Evolutionary conservation across 345 rosid genomes (phyloP), one percentile per base, ranked within the genome.

Genomic region (Nasturtium officinale): DNA sequence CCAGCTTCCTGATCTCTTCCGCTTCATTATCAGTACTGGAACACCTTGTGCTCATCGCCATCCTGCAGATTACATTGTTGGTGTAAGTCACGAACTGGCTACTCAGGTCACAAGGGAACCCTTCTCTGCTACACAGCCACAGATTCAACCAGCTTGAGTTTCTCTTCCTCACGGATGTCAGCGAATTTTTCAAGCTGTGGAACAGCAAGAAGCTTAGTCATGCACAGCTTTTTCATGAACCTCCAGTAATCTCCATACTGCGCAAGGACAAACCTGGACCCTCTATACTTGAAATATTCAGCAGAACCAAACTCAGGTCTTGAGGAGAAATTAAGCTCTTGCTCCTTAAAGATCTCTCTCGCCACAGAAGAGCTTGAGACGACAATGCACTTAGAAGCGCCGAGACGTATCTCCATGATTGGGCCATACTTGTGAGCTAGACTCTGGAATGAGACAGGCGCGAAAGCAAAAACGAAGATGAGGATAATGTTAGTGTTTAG

Each of bases 1-100:
- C 53, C 38, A 64, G 35, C 69, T 63, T 25, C 69, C 81, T 66
- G 30, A 88, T 78, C 53, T 81, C 83, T 12, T 65, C 45, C 0
- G 89, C 90, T 18, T 85, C 87, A n/a, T 79, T 64, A 38, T 61
- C 68, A 25, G 51, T 80, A 60, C 84, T 89, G 0, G 86, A 78
- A 75, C 91, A 88, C 82, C 85, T 73, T 1, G 87, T 82, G 69
- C 86, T 85, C 85, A 90, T 83, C 0, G 83, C 89, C 96, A 90
- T 81, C 76, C 87, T 61, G 52, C 91, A 87, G 23, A 87, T 84
- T 3, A 76, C 50, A 48, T 85, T 86, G 67, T 86, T 90, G 6
- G 96, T 75, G 69, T 80, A 66, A 11, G 42, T 64, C 20, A 80
- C 67, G 3, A 83, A 73, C 55, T 69, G 76, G 37, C 66, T 61